Conservation (phyloP, 495 filamentous ascomycete genomes). For the Aspergillus panamensis region DNA sequence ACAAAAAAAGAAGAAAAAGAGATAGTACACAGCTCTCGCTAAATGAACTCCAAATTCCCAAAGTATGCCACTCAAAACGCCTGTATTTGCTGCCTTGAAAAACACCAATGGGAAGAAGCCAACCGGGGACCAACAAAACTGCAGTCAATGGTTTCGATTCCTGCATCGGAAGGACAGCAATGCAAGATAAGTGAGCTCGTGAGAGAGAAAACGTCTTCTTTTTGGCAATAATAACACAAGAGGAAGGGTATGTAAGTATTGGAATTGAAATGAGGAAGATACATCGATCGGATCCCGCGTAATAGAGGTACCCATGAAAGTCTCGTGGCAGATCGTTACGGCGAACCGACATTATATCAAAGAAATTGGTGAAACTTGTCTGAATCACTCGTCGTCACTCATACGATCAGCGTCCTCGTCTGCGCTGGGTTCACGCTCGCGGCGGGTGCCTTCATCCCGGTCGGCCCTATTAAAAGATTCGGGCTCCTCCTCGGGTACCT, state of each 20-base stretch:
- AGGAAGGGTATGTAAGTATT: neutral
- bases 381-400: constrained; percentile 25
- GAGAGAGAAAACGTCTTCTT: neutral
- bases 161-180: neutral
- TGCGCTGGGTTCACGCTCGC: constrained; percentile 11
- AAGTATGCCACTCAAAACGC: constrained; percentile 18
- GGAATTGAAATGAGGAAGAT: neutral
- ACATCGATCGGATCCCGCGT: neutral
- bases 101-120: constrained; percentile 5
- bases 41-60: constrained; percentile 14
- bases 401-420: constrained; percentile 22
- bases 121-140: neutral
- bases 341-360: neutral
- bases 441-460: neutral
- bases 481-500: constrained; percentile 25
- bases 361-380: neutral
- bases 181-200: neutral
- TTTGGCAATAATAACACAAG: neutral
- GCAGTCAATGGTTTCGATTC: neutral
- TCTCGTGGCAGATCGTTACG: neutral
- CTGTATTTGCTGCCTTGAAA: constrained; percentile 15
- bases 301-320: neutral
- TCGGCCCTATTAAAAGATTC: neutral
- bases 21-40: constrained; percentile 9
- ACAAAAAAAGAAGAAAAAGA: neutral